Base-by-base conservation (phyloP, 176 grass and related monocot species). In the Zizania latifolia region DNA sequence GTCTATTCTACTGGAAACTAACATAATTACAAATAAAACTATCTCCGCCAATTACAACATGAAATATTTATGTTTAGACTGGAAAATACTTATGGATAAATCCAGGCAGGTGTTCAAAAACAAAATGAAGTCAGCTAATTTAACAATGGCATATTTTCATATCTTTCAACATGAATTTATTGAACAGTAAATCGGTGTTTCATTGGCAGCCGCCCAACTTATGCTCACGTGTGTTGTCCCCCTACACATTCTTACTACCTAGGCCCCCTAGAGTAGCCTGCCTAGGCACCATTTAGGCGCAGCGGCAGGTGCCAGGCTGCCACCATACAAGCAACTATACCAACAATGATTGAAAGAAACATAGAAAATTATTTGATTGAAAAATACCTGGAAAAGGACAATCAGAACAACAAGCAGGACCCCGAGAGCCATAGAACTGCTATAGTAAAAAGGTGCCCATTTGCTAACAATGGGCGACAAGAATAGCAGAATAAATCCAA, bases 391-490 rank as follows among this genome's bases (percentile, higher is more conserved):
- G 83, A 92, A 99, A 68, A 94, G 84, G 26, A 99, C 58, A 30
- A 99, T 86, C 65, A 99, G 84, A 53, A 99, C 76, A 85, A 99
- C 86, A 57, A 94, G 91, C 7, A 94, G 31, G 70, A 99, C 73
- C 26, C 91, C 95, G 56, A 99, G 78, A 40, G 82, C 89, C 95
- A 99, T 99, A 74, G 91, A 99, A 56, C 91, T 99, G 59, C 89
- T 90, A 85, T 99, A 99, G 76, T 92, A 94, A 76, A 94, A 99
- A 5, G 91, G 95, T 64, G 81, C 89, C 91, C 95, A 99, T 61
- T 89, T 89, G 60, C 95, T 99, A 72, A 98, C 81, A 73, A 82
- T 72, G 14, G 95, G 91, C 16, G 95, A 93, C 37, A 88, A 48
- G 37, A 94, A 83, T 33, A 99, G 64, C 53, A 99, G 74, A 19